Conservation (phyloP, 1,284 basidiomycete genomes). For the Leccinum solheimii region DNA sequence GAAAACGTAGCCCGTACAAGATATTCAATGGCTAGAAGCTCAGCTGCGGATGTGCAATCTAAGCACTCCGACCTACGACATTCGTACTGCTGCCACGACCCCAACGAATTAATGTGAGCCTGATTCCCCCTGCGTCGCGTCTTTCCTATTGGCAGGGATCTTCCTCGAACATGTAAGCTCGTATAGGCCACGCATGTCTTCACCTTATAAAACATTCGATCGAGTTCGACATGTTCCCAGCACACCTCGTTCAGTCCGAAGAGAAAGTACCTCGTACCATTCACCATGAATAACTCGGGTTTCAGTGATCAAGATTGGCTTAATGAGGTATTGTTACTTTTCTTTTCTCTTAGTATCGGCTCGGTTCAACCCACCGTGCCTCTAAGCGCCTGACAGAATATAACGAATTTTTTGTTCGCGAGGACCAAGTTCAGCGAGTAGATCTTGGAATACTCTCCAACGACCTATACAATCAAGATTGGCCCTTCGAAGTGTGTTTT, state of each 20-base stretch:
- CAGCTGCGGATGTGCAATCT: too few species aligned
- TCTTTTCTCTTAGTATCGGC: not conserved
- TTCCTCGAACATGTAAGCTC: slow-evolving; percentile 4
- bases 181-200: not conserved
- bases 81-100: not conserved
- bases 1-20: too few species aligned
- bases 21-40: too few species aligned
- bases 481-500: slow-evolving; percentile 1
- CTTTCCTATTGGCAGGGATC: too few species aligned
- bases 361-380: not conserved
- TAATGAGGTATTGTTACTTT: not conserved
- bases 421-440: not conserved
- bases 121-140: too few species aligned
- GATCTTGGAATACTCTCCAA: not conserved
- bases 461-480: not conserved
- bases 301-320: slow-evolving; percentile 1
- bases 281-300: not conserved
- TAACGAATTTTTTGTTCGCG: not conserved
- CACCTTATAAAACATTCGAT: slow-evolving; percentile 10
- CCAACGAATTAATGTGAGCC: slow-evolving; percentile 3
- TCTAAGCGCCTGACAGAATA: not conserved
- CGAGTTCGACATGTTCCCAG: not conserved
- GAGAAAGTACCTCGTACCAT: not conserved
- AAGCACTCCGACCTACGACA: too few species aligned
- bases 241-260: not conserved